A percentile compares a stretch with the other conserved stretches of the same genome.
These are phyloP conservation scores for Rhynchosporium agropyri DNA, from an alignment of 2,329 filamentous ascomycete genomes.

Conservation along the genomic window DNA sequence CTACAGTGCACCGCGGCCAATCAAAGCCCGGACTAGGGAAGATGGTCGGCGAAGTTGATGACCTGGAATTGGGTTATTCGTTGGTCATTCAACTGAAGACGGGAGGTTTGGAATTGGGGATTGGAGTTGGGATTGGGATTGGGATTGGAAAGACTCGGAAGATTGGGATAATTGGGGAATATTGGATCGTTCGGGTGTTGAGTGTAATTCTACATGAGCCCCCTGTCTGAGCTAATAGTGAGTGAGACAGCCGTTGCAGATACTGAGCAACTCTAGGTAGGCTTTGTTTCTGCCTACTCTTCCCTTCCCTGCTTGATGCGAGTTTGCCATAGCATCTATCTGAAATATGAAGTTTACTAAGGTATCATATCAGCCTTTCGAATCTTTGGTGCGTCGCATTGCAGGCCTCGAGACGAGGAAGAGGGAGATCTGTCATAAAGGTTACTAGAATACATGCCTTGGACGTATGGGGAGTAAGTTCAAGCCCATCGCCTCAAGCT, in stretches of 20 bases:
- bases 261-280: neutral
- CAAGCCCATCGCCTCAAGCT: slow-evolving; percentile 6
- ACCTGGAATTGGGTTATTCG: no score
- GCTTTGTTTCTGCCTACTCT: neutral
- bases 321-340: neutral
- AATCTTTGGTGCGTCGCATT: neutral
- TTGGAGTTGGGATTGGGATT: neutral
- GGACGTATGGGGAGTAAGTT: neutral
- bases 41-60: no score
- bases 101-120: neutral
- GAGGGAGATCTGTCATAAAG: neutral
- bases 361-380: slow-evolving; percentile 5
- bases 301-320: neutral
- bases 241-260: slow-evolving; percentile 6
- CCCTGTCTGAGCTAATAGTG: neutral
- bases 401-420: neutral
- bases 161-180: no score
- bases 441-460: neutral
- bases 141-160: no score
- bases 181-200: no score
- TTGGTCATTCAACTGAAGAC: neutral
- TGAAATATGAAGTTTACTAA: neutral
- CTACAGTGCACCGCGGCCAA: neutral
- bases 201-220: no score
- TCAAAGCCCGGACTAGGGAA: neutral